Evolutionary conservation across 345 rosid species (phyloP).

Genomic region (Boechera stricta): DNA sequence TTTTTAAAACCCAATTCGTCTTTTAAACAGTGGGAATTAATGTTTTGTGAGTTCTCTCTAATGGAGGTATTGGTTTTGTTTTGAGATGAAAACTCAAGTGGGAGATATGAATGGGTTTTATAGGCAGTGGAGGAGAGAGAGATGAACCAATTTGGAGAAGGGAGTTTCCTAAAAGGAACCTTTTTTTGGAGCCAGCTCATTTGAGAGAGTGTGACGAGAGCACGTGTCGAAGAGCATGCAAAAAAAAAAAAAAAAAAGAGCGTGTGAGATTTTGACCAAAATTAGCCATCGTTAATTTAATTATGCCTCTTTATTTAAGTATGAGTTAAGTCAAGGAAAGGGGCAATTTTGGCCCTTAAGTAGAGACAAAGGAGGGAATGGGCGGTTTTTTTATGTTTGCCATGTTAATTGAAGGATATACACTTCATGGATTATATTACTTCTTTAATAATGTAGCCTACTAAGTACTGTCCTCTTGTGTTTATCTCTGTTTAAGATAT

Average conservation of each 20-base stretch:
- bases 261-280: conserved; percentile 48
- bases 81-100: conserved; percentile 35
- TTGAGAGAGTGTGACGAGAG: conserved; percentile 40
- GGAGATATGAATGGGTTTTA: conserved; percentile 38
- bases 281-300: conserved; percentile 25
- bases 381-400: conserved; percentile 10
- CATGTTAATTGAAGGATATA: conserved; percentile 9
- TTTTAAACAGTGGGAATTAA: background rate
- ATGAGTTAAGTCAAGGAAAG: conserved; percentile 40
- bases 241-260: conserved; percentile 19
- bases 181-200: conserved; percentile 41
- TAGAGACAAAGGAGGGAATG: conserved; percentile 43
- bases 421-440: conserved; percentile 31
- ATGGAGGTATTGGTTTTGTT: background rate
- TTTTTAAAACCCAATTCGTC: conserved; percentile 4
- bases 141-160: background rate
- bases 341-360: conserved; percentile 49
- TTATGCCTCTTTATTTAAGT: background rate
- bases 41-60: background rate
- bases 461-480: conserved; percentile 12
- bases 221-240: conserved; percentile 51
- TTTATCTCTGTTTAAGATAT: conserved; percentile 25
- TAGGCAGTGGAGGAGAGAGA: conserved; percentile 39
- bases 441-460: conserved; percentile 19
- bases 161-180: conserved; percentile 44